Evolutionary conservation across 805 yeast genomes (phyloP), one percentile per base, ranked within the genome.

Genomic region (Yamadazyma akitaensis): DNA sequence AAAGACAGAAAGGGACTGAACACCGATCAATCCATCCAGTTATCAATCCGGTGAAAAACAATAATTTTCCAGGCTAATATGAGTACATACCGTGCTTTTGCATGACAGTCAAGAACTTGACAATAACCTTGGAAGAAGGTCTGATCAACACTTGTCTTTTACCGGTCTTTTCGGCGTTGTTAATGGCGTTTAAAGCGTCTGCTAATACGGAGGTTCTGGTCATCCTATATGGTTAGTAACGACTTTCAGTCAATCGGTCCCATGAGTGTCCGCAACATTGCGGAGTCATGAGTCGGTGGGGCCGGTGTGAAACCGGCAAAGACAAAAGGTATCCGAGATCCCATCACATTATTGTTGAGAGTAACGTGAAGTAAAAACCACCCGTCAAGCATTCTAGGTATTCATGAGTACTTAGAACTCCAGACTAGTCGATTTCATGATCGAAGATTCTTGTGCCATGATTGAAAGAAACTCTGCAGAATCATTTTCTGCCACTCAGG

Each of bases 141-240:
- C 97, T 88, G 77, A 91, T 84, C 73, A 91, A 78, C 67, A 91
- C 97, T 81, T 91, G 98, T 80, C 98, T 87, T 84, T 91, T 91
- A 76, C 98, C 98, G 76, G 96, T 85, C 81, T 90, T 91, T 81
- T 91, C 97, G 77, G 98, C 98, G 78, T 91, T 91, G 90, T 90
- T 89, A 77, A 91, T 91, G 67, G 96, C 85, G 80, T 91, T 91
- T 68, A 91, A 85, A 70, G 97, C 97, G 80, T 91, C 98, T 71
- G 96, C 97, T 76, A 91, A 87, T 75, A 88, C 97, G 62, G 98
- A 91, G 61, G 97, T 82, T 82, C 97, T 91, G 75, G 97, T 88
- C 98, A 92, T 90, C 72, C 78, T 41, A 57, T 21, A 39, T 1
- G 32, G 59, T 48, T 51, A 49, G 62, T 58, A 53, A 34, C 30